These are phyloP conservation scores for Prototheca cutis DNA, from an alignment of 163 green algal genomes.

Conservation along the genomic window DNA sequence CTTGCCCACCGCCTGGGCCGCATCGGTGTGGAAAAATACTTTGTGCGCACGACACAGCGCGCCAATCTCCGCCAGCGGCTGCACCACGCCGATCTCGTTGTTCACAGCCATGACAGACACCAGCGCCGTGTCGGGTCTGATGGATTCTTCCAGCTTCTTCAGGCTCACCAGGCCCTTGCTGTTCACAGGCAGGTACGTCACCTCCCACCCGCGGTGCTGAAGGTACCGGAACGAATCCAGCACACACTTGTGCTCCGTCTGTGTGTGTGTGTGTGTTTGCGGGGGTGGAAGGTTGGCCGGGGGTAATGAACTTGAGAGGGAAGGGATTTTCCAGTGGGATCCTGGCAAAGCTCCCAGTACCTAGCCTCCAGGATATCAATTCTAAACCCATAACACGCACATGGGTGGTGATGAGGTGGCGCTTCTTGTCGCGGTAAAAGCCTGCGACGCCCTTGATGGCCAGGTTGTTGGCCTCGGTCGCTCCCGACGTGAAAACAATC, in stretches of 20 bases:
- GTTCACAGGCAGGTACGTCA: slow-evolving; percentile 90
- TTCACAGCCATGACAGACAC: slow-evolving; percentile 93
- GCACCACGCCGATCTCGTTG: slow-evolving; percentile 95
- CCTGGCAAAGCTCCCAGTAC: too few species aligned
- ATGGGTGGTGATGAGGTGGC: slow-evolving; percentile 92
- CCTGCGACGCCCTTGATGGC: slow-evolving; percentile 89
- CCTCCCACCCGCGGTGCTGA: slow-evolving; percentile 83
- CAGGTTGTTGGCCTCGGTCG: slow-evolving; percentile 98
- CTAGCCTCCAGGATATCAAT: too few species aligned
- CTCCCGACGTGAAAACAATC: slow-evolving; percentile 97
- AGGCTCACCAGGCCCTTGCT: slow-evolving; percentile 80
- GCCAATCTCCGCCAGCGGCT: slow-evolving; percentile 89
- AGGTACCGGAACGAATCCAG: slow-evolving; percentile 92
- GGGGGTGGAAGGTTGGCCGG: too few species aligned
- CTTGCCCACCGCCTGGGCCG: slow-evolving; percentile 90
- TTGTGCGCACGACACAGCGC: slow-evolving; percentile 66
- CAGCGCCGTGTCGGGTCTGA: slow-evolving; percentile 80
- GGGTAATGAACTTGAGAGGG: too few species aligned
- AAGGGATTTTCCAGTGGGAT: too few species aligned
- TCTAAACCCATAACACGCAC: neutral
- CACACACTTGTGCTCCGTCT: slow-evolving; percentile 85
- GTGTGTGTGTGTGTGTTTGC: too few species aligned
- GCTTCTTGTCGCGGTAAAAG: slow-evolving; percentile 93
- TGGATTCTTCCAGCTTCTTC: slow-evolving; percentile 59
- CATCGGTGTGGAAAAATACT: slow-evolving; percentile 98